A percentile compares a stretch with the other conserved stretches of the same genome.
phyloP scores from a whole-genome alignment of 2,329 filamentous ascomycete genomes.

The Ascomycota sp. region DNA sequence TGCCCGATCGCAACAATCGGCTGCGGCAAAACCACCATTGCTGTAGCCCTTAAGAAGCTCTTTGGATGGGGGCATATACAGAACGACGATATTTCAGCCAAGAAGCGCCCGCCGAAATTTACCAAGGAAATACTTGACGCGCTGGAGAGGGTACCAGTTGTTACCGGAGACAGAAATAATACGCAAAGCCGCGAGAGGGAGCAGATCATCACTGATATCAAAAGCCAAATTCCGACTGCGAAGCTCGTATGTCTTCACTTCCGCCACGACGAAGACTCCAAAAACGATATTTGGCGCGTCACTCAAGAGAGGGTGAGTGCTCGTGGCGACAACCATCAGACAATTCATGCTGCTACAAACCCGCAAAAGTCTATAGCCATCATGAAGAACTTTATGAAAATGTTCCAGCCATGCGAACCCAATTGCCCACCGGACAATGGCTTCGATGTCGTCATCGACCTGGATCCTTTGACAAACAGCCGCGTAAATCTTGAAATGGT shows the following conservation, averaged over 20 bases:
- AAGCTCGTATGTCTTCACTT: constrained; percentile 74
- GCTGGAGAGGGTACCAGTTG: constrained; percentile 43
- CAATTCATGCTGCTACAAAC: constrained; percentile 67
- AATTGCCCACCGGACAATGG: constrained; percentile 48
- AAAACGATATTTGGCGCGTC: constrained; percentile 49
- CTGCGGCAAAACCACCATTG: constrained; percentile 89
- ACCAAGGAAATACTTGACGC: constrained; percentile 44
- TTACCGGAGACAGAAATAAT: constrained; percentile 87
- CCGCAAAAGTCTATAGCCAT: constrained; percentile 58
- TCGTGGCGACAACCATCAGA: constrained; percentile 92
- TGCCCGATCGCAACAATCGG: constrained; percentile 82
- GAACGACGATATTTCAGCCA: constrained; percentile 82
- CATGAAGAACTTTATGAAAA: constrained; percentile 79
- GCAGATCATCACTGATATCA: constrained; percentile 66
- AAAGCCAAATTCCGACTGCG: constrained; percentile 34
- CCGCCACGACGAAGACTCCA: constrained; percentile 55
- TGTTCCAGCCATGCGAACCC: constrained; percentile 59
- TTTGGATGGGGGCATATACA: constrained; percentile 87
- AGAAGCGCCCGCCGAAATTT: constrained; percentile 57
- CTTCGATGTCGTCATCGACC: constrained; percentile 68
- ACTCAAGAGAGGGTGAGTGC: constrained; percentile 60
- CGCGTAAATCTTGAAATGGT: constrained; percentile 67
- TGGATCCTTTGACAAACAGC: constrained; percentile 58
- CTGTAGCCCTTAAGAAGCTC: constrained; percentile 55
- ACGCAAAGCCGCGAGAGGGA: constrained; percentile 69